phyloP scores from a whole-genome alignment of 2,329 filamentous ascomycete genomes.

The Fusarium sp. region DNA sequence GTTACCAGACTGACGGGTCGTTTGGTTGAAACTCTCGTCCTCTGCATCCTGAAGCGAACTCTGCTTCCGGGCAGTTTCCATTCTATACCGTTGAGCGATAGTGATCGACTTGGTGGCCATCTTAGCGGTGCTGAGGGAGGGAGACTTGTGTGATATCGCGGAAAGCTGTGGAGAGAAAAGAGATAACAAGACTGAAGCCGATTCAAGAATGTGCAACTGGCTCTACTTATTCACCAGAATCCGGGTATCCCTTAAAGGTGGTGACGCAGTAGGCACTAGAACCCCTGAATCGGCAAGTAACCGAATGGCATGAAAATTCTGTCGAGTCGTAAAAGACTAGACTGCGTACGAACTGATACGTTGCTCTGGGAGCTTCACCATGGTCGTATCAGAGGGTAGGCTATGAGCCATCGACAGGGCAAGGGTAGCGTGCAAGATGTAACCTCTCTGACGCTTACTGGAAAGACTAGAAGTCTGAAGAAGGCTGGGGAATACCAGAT shows the following conservation, averaged over 20 bases:
- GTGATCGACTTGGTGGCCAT: conserved; percentile 21
- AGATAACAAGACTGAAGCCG: not conserved
- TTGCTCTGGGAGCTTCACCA: conserved; percentile 4
- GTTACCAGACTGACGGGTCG: conserved; percentile 24
- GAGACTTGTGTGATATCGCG: not conserved
- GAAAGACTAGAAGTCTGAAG: not conserved
- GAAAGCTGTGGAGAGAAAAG: not conserved
- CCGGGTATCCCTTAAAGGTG: not conserved
- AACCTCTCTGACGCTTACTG: not conserved
- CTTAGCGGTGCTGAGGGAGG: not conserved
- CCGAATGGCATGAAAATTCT: not conserved
- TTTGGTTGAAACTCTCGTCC: not conserved
- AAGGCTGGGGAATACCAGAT: not conserved
- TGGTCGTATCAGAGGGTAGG: not conserved
- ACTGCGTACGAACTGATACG: conserved; percentile 3
- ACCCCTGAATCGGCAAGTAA: not conserved
- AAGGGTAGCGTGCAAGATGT: conserved; percentile 6
- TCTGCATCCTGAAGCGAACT: conserved; percentile 3
- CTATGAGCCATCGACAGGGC: not conserved
- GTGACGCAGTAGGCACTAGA: not conserved
- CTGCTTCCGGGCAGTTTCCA: not conserved
- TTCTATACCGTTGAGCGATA: conserved; percentile 5
- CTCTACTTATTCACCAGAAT: conserved; percentile 15
- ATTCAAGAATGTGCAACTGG: not conserved
- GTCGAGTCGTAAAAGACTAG: not conserved